phyloP scores from a whole-genome alignment of 2,329 filamentous ascomycete species.

The Aspergillus oerlinghausenensis region DNA sequence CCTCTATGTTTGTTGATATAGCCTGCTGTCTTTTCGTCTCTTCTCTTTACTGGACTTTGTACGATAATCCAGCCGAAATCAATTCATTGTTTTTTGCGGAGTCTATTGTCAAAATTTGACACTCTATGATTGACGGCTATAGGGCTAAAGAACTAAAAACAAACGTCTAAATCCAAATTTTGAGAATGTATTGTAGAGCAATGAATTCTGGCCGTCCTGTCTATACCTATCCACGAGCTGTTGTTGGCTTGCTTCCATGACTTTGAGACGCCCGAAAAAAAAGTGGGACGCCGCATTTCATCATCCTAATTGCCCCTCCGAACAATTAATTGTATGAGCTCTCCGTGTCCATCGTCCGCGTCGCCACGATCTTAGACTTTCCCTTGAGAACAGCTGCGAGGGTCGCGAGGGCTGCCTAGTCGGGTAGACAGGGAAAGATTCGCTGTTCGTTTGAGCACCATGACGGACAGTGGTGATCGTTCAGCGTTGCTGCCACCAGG shows the following conservation, averaged over 20 bases:
- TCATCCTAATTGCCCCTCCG: conserved; percentile 2
- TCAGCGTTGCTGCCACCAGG: not conserved
- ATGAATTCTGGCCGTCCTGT: not conserved
- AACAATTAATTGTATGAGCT: not conserved
- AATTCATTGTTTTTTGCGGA: not conserved
- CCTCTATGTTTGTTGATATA: not conserved
- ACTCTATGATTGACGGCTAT: not conserved
- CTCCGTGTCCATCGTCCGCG: not conserved
- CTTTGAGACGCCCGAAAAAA: not conserved
- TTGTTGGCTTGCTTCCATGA: not conserved
- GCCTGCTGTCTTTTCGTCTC: not conserved
- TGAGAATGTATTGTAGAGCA: not conserved
- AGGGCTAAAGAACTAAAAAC: not conserved
- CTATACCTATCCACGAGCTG: not conserved
- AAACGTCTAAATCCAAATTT: not conserved
- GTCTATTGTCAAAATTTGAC: not conserved
- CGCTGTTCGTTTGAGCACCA: not conserved
- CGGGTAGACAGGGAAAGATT: not conserved
- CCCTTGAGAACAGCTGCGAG: not conserved
- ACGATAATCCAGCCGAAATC: conserved; percentile 2
- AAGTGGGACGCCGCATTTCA: conserved; percentile 11
- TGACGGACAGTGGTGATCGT: not conserved
- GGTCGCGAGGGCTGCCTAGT: not conserved
- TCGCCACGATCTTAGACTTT: not conserved
- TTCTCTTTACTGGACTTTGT: not conserved